Evolutionary conservation across 2,329 filamentous ascomycete species (phyloP).

Genomic region (Sclerotinia borealis): DNA sequence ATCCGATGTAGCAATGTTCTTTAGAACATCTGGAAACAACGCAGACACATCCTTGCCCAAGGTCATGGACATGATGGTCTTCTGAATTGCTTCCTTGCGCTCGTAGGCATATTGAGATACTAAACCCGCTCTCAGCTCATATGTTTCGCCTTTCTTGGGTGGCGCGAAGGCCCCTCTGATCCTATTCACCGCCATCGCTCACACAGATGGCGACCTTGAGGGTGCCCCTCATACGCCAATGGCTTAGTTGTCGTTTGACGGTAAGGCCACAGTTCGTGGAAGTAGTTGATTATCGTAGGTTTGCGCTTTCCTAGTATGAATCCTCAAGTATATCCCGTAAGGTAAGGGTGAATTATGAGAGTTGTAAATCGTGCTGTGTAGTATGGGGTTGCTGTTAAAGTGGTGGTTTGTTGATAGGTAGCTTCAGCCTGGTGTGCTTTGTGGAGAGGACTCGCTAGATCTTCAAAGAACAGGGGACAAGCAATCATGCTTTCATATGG

Average conservation of each 20-base stretch:
- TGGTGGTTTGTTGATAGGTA: conserved; percentile 11
- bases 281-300: not conserved
- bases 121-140: conserved; percentile 89
- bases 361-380: not conserved
- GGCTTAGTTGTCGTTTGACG: conserved; percentile 20
- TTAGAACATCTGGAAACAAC: conserved; percentile 93
- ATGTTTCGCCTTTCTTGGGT: conserved; percentile 95
- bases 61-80: conserved; percentile 99
- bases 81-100: conserved; percentile 97
- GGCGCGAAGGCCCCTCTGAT: conserved; percentile 89
- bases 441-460: conserved; percentile 6
- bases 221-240: conserved; percentile 33
- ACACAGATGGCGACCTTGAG: conserved; percentile 35
- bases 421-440: conserved; percentile 12
- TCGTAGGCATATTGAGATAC: conserved; percentile 99
- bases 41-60: conserved; percentile 97
- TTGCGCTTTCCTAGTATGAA: not conserved
- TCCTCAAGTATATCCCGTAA: not conserved
- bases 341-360: not conserved
- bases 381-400: conserved; percentile 12
- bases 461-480: conserved; percentile 15
- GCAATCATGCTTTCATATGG: conserved; percentile 13
- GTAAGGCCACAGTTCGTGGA: conserved; percentile 22
- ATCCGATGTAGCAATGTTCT: conserved; percentile 94
- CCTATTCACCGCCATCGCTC: conserved; percentile 85